A percentile compares a stretch with the other conserved stretches of the same genome.
Conservation (phyloP, 192 early-diverging fungal species). For the Borealophlyctis nickersoniae region DNA sequence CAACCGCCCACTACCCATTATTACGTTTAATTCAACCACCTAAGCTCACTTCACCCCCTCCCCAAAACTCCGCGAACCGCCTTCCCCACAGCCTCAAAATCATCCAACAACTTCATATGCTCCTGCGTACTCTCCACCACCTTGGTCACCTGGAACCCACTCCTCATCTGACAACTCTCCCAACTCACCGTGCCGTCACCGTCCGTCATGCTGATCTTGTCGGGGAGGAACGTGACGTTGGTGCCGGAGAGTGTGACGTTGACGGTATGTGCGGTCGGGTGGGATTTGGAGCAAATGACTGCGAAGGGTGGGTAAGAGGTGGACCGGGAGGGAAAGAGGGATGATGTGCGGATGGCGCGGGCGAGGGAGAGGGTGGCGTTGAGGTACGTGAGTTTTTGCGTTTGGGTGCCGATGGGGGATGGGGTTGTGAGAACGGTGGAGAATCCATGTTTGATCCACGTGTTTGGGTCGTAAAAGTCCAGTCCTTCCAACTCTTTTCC, state of each 20-base stretch:
- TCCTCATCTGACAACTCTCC: slow-evolving; percentile 2
- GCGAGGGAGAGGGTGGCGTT: not conserved
- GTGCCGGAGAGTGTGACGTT: not conserved
- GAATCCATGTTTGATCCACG: not conserved
- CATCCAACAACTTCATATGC: slow-evolving; percentile 4
- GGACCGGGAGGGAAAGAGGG: not conserved
- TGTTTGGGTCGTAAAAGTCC: not conserved
- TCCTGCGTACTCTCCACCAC: not conserved
- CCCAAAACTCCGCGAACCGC: not conserved
- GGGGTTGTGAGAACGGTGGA: not conserved
- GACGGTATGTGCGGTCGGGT: not conserved
- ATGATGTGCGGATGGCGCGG: not conserved
- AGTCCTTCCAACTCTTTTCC: not conserved
- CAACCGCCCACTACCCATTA: too few relatives aligned
- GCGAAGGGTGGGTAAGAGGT: not conserved
- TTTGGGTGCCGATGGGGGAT: not conserved
- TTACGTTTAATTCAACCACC: too few relatives aligned
- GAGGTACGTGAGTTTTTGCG: not conserved
- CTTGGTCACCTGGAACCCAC: not conserved
- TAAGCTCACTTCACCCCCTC: too few relatives aligned
- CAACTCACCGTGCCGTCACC: slow-evolving; percentile 1
- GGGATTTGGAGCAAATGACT: not conserved
- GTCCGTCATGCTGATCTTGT: not conserved
- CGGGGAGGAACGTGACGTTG: not conserved
- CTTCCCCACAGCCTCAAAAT: slow-evolving; percentile 7